These are phyloP conservation scores for Neonectria hederae DNA, from an alignment of 2,329 filamentous ascomycete genomes.

Conservation along the genomic window DNA sequence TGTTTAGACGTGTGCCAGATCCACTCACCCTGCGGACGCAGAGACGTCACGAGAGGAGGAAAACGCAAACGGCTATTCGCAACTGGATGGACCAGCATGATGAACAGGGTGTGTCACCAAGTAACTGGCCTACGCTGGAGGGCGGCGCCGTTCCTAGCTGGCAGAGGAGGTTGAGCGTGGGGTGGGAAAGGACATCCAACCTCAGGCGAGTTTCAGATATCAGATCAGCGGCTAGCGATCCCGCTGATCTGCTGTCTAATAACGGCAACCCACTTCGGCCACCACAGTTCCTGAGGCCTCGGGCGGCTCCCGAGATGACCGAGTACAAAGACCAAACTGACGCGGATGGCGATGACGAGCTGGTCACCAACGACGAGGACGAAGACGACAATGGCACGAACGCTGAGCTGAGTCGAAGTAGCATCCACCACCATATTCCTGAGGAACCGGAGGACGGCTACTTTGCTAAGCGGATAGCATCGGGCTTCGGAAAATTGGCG, in stretches of 20 bases:
- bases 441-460: slow-evolving; percentile 59
- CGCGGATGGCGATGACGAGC: slow-evolving; percentile 88
- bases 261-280: slow-evolving; percentile 50
- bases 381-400: slow-evolving; percentile 64
- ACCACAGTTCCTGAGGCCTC: slow-evolving; percentile 51
- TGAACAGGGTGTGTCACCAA: slow-evolving; percentile 56
- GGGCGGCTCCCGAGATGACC: slow-evolving; percentile 44
- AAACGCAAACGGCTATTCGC: slow-evolving; percentile 83
- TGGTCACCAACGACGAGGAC: slow-evolving; percentile 82
- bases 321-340: slow-evolving; percentile 73
- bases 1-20: slow-evolving; percentile 81
- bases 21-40: slow-evolving; percentile 68
- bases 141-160: slow-evolving; percentile 56
- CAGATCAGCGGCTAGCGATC: slow-evolving; percentile 70
- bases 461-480: slow-evolving; percentile 62
- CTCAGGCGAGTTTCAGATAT: slow-evolving; percentile 63
- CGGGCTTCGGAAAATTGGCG: slow-evolving; percentile 51
- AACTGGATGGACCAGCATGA: slow-evolving; percentile 87
- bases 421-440: slow-evolving; percentile 41
- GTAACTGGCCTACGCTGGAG: slow-evolving; percentile 61
- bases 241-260: slow-evolving; percentile 69
- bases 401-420: slow-evolving; percentile 47
- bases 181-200: slow-evolving; percentile 58
- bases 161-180: slow-evolving; percentile 63
- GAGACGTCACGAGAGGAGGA: slow-evolving; percentile 70